phyloP scores from a whole-genome alignment of 163 green algal genomes.

The Chlorella variabilis region DNA sequence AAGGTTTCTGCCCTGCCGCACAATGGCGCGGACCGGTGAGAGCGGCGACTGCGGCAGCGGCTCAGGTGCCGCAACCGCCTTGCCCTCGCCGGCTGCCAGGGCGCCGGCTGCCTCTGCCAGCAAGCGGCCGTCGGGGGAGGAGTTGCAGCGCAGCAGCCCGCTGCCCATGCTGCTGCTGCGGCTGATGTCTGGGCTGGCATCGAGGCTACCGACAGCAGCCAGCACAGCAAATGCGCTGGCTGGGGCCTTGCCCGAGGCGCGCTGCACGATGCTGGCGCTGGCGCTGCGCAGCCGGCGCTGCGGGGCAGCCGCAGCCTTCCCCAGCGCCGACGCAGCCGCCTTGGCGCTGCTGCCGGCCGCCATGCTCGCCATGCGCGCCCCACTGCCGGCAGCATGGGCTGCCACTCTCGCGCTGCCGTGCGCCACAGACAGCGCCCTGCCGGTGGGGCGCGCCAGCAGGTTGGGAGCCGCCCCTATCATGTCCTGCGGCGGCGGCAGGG shows the following conservation, averaged over 20 bases:
- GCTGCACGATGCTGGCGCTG: neutral
- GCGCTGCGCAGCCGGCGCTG: neutral
- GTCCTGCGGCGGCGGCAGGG: neutral
- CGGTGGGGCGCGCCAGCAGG: neutral
- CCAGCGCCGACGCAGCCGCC: neutral
- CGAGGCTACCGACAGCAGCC: neutral
- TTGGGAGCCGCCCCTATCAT: neutral
- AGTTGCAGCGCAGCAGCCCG: constrained; percentile 4
- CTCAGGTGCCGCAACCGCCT: neutral
- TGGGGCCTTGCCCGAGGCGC: neutral
- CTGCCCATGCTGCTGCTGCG: neutral
- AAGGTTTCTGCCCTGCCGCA: constrained; percentile 21
- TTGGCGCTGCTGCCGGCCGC: neutral
- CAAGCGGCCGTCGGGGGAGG: neutral
- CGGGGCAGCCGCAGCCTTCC: neutral
- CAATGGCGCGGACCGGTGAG: neutral
- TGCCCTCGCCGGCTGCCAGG: neutral
- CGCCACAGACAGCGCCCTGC: neutral
- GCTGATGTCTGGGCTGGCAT: neutral
- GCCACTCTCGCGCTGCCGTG: neutral
- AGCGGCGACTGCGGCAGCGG: neutral
- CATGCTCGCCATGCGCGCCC: neutral
- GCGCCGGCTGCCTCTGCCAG: neutral
- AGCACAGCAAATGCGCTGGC: neutral
- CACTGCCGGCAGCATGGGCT: neutral